Percentiles rank a stretch among this genome's conserved stretches.
Conservation (phyloP, 176 grass and related monocot species). For the Oryza brachyantha region DNA sequence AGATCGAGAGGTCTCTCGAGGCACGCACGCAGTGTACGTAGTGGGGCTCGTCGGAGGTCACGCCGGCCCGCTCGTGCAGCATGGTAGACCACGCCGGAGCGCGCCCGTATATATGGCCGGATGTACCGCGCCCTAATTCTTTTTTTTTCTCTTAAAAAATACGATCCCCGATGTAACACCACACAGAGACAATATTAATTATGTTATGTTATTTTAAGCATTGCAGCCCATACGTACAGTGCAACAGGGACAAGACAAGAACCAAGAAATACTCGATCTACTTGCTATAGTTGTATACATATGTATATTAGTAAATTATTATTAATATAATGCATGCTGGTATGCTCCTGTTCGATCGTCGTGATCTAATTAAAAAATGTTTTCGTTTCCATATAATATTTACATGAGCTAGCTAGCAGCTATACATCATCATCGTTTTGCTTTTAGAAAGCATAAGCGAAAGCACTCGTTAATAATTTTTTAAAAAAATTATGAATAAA, state of each 20-base stretch:
- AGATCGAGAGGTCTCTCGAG: neutral
- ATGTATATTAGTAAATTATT: too few species aligned
- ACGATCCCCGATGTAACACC: too few species aligned
- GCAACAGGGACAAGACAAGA: neutral
- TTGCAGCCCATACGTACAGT: neutral
- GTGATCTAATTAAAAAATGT: neutral
- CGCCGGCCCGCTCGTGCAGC: constrained; percentile 33
- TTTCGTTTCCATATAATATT: neutral
- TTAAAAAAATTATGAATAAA: too few species aligned
- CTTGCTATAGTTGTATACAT: too few species aligned
- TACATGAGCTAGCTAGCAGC: too few species aligned
- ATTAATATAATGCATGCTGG: neutral
- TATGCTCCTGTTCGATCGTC: neutral
- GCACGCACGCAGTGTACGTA: too few species aligned
- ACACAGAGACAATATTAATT: too few species aligned
- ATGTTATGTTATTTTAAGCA: too few species aligned
- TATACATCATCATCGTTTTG: too few species aligned
- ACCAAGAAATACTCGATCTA: neutral
- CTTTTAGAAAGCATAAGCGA: too few species aligned
- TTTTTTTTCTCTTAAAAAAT: too few species aligned
- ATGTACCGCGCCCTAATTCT: neutral
- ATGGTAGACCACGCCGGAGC: constrained; percentile 26
- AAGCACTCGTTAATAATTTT: too few species aligned
- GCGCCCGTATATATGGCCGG: neutral
- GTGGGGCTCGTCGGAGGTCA: neutral